These are phyloP conservation scores for Gymnopilus junonius DNA, from an alignment of 768 basidiomycete species.

Conservation along the genomic window DNA sequence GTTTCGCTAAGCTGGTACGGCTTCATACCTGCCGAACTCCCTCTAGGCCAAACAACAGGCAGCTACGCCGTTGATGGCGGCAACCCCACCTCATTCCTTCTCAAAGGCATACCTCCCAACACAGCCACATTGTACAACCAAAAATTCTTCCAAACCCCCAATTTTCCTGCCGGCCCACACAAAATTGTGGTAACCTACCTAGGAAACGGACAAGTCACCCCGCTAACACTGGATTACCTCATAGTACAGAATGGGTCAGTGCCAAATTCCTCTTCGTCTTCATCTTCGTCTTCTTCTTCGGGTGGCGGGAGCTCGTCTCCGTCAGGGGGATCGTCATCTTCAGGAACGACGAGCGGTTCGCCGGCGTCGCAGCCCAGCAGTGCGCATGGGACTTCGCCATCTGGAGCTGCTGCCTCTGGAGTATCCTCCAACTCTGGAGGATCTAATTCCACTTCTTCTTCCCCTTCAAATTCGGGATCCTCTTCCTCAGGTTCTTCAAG, in stretches of 20 bases:
- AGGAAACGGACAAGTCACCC: constrained; percentile 25
- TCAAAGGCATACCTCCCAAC: constrained; percentile 20
- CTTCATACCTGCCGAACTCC: constrained; percentile 22
- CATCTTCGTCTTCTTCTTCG: neutral
- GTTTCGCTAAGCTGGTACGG: constrained; percentile 30
- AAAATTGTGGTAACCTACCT: constrained; percentile 25
- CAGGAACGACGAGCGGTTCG: neutral
- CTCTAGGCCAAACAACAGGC: constrained; percentile 18
- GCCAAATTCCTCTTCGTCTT: neutral
- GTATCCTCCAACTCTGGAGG: neutral
- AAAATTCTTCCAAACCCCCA: constrained; percentile 29
- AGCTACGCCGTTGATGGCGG: constrained; percentile 27
- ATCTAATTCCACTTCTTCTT: neutral
- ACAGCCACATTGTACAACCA: constrained; percentile 24
- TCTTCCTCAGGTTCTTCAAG: neutral
- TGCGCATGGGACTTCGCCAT: neutral
- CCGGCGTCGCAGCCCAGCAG: neutral
- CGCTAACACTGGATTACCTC: constrained; percentile 30
- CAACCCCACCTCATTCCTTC: constrained; percentile 18
- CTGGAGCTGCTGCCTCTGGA: neutral
- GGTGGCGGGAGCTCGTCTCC: neutral
- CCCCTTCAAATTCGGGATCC: neutral
- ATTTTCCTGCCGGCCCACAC: constrained; percentile 23
- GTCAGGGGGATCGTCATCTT: neutral
- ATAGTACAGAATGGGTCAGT: constrained; percentile 24